phyloP scores from a whole-genome alignment of 2,329 filamentous ascomycete species.

The Fusarium algeriense region DNA sequence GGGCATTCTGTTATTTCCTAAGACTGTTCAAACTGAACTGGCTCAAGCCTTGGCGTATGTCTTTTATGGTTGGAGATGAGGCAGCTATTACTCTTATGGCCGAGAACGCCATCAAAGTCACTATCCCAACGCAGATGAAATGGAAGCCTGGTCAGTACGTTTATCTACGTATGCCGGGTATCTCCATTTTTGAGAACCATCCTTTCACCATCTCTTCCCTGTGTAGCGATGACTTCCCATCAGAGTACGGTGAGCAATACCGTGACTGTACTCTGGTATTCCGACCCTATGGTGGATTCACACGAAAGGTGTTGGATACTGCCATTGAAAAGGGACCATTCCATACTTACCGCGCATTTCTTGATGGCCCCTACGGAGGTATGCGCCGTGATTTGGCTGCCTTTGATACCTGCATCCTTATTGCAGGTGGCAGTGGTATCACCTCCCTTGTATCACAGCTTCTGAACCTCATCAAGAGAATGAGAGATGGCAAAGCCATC shows the following conservation, averaged over 20 bases:
- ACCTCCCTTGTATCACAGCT: conserved; percentile 93
- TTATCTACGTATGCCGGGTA: conserved; percentile 92
- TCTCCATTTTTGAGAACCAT: conserved; percentile 91
- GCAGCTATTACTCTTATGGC: conserved; percentile 89
- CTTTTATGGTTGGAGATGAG: conserved; percentile 91
- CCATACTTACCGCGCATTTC: conserved; percentile 90
- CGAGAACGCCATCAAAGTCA: conserved; percentile 95
- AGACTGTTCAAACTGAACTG: conserved; percentile 91
- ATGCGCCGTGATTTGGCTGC: conserved; percentile 91
- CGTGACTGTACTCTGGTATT: conserved; percentile 93
- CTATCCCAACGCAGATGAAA: conserved; percentile 90
- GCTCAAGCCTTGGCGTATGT: conserved; percentile 81
- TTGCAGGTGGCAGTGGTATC: conserved; percentile 94
- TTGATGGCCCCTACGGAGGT: conserved; percentile 95
- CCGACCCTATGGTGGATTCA: conserved; percentile 91
- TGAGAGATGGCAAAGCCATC: conserved; percentile 94
- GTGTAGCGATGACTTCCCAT: conserved; percentile 93
- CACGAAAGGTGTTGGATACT: conserved; percentile 83
- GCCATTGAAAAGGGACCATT: conserved; percentile 88
- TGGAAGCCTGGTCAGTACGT: conserved; percentile 97
- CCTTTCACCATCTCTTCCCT: conserved; percentile 95
- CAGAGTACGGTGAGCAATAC: conserved; percentile 88
- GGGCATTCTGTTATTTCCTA: conserved; percentile 78
- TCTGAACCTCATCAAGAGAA: conserved; percentile 93
- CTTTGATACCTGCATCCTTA: conserved; percentile 92